phyloP scores from a whole-genome alignment of 257 asterid genomes.

The Solanum chiquidenum region DNA sequence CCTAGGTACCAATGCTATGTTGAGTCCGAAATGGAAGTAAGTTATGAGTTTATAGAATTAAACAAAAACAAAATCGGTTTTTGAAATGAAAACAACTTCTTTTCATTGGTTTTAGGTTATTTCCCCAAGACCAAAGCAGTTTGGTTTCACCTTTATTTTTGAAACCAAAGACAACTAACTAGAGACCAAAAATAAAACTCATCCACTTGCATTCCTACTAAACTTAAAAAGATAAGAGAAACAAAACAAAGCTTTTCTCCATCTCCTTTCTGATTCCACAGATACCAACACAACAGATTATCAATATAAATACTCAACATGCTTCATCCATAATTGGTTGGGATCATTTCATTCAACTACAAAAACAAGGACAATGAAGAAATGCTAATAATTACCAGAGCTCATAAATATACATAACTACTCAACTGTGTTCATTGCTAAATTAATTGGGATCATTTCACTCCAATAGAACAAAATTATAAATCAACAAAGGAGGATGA shows the following conservation, averaged over 20 bases:
- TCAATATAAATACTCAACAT: background rate
- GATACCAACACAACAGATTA: background rate
- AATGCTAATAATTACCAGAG: slow-evolving; percentile 21
- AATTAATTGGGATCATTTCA: background rate
- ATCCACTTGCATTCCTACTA: background rate
- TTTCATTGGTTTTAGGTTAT: background rate
- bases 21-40: background rate
- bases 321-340: background rate
- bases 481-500: background rate
- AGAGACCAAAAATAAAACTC: no score
- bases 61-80: background rate
- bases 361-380: background rate
- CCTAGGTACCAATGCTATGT: background rate
- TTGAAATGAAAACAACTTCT: background rate
- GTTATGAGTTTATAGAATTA: background rate
- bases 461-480: background rate
- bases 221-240: background rate
- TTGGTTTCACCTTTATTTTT: background rate
- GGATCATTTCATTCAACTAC: background rate
- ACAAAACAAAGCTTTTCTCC: background rate
- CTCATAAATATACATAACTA: background rate
- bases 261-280: background rate
- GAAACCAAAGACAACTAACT: background rate
- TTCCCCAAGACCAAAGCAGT: background rate
- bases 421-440: background rate